Evolutionary conservation across 1,139 yeast genomes (phyloP), one percentile per base, ranked within the genome.

Genomic region (Candida gigantensis): DNA sequence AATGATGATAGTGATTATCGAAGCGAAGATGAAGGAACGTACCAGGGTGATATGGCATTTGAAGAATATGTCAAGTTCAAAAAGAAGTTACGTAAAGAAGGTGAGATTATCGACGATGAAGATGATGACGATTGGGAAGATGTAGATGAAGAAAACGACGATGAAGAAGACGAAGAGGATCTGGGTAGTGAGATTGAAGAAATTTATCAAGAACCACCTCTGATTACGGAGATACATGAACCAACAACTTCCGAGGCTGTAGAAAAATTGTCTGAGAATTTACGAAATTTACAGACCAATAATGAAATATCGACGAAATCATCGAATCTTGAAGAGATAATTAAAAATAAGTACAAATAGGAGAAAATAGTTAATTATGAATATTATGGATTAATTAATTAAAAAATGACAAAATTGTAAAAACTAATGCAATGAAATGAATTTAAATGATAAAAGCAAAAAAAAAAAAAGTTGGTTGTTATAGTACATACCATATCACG

Each of bases 1-100:
- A 52, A 51, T 35, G 49, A 56, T 40, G 60, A 56, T 8, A 48
- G 52, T 12, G 57, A 55, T 12, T 47, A 52, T 11, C 34, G 35
- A n/a, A 41, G 51, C 16, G 55, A 52, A 14, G 37, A 33, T 7
- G 46, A 46, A n/a, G 46, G 41, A 13, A 43, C 30, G 7, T 48
- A 45, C 23, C 58, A 54, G n/a, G 53, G 55, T 6, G 42, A 47
- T 28, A 49, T 50, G 31, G 47, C 42, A 3, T 47, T 37, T 28
- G 49, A 38, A 7, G 47, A 43, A 18, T 45, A 44, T 31, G 13
- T 37, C 12, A 39, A 41, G 15, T 44, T 41, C 10, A 43, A 36
- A 21, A 40, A 35, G 17, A 34, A 37, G n/a, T 20, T 42, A 19
- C 34, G 37, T 28, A 32, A 37, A 35, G 28, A 36, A 31, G 39